Percentiles rank a stretch among this genome's conserved stretches.
These are phyloP conservation scores for Aspergillus ellipticus DNA, from an alignment of 495 filamentous ascomycete genomes.

Conservation along the genomic window DNA sequence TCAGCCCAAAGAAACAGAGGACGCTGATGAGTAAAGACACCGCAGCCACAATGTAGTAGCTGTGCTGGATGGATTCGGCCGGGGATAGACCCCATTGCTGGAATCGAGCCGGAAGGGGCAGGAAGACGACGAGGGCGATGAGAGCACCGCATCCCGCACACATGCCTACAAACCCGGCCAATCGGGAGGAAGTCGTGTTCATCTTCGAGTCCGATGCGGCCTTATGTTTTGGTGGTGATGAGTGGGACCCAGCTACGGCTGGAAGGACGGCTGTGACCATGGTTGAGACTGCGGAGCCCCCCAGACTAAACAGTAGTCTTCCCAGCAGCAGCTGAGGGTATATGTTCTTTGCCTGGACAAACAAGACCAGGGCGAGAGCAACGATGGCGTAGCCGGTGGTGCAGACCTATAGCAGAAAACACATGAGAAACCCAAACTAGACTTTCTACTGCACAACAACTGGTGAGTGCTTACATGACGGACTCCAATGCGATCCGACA, in stretches of 20 bases:
- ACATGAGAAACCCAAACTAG: neutral
- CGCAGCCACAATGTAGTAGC: constrained; percentile 78
- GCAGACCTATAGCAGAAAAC: constrained; percentile 51
- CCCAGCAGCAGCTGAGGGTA: constrained; percentile 88
- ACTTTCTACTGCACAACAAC: neutral
- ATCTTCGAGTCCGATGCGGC: constrained; percentile 9
- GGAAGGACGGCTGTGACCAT: constrained; percentile 98
- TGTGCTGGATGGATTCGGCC: constrained; percentile 65
- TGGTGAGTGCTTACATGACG: constrained; percentile 49
- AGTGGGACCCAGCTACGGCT: constrained; percentile 65
- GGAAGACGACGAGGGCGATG: constrained; percentile 72
- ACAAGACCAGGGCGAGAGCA: constrained; percentile 67
- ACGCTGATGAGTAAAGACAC: constrained; percentile 69
- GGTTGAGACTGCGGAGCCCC: constrained; percentile 86
- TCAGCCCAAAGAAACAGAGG: constrained; percentile 76
- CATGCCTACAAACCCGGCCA: constrained; percentile 86
- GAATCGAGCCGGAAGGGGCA: constrained; percentile 81
- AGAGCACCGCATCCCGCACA: constrained; percentile 92
- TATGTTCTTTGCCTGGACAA: constrained; percentile 81
- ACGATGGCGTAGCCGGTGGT: constrained; percentile 77
- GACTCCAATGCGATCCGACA: constrained; percentile 88
- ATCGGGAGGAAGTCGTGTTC: constrained; percentile 49
- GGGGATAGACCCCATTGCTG: constrained; percentile 61
- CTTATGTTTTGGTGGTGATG: constrained; percentile 13
- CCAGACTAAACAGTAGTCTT: constrained; percentile 82